Percentiles rank a stretch among this genome's conserved stretches.
phyloP scores from a whole-genome alignment of 139 green algal genomes.

The Ettlia oleoabundans region DNA sequence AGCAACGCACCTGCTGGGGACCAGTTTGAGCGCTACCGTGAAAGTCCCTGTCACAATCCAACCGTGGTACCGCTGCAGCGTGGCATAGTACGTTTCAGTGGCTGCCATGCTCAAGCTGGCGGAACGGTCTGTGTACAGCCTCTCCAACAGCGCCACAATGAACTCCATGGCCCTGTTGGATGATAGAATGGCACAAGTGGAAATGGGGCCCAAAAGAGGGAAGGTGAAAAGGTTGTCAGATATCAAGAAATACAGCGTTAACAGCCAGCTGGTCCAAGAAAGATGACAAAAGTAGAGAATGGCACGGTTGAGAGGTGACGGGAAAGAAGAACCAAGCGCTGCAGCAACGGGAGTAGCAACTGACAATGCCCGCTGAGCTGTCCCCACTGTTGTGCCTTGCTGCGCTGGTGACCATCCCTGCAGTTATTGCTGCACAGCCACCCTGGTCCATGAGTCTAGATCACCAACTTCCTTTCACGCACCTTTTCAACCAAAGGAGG shows the following conservation, averaged over 20 bases:
- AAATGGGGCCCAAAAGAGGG: neutral
- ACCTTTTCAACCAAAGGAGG: slow-evolving; percentile 81
- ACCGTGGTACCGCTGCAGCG: slow-evolving; percentile 77
- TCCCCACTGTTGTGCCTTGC: no score
- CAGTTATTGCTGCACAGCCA: neutral
- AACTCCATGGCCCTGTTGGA: slow-evolving; percentile 78
- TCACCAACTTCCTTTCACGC: neutral
- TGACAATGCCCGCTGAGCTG: no score
- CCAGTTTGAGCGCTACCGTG: slow-evolving; percentile 62
- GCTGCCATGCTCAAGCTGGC: slow-evolving; percentile 51
- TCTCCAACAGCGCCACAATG: slow-evolving; percentile 62
- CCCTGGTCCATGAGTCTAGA: neutral
- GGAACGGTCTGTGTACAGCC: slow-evolving; percentile 46
- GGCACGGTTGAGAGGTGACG: neutral
- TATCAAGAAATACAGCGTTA: no score
- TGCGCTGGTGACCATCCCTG: no score
- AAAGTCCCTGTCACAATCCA: slow-evolving; percentile 79
- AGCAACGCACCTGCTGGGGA: slow-evolving; percentile 31
- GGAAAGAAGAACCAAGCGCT: neutral
- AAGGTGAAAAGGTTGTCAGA: no score
- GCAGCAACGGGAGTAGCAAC: no score
- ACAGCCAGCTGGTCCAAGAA: no score
- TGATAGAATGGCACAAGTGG: no score
- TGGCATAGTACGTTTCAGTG: slow-evolving; percentile 66
- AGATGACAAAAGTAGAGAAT: no score